Evolutionary conservation across 768 basidiomycete species (phyloP).

Genomic region (Termitomyces sp.): DNA sequence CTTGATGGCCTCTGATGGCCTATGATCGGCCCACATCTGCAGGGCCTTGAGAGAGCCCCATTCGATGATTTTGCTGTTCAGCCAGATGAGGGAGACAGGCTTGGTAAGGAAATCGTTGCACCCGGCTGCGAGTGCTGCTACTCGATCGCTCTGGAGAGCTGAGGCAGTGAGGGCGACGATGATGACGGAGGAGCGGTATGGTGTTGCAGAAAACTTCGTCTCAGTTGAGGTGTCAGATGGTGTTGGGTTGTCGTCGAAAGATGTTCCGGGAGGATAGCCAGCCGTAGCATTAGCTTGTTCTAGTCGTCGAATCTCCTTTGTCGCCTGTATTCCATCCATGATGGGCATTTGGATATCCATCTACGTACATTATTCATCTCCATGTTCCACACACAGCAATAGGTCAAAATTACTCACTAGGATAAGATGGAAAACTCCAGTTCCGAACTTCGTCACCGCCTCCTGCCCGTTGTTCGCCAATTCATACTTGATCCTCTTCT

Average conservation of each 20-base stretch:
- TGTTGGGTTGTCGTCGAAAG: conserved; percentile 44
- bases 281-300: conserved; percentile 66
- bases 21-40: conserved; percentile 87
- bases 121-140: conserved; percentile 94
- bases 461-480: conserved; percentile 93
- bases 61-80: conserved; percentile 97
- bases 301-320: conserved; percentile 87
- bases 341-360: conserved; percentile 99
- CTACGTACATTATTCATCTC: conserved; percentile 34
- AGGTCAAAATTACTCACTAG: conserved; percentile 52
- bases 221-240: conserved; percentile 52
- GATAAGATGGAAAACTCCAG: conserved; percentile 92
- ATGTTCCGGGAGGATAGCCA: conserved; percentile 62
- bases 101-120: conserved; percentile 99
- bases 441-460: conserved; percentile 93
- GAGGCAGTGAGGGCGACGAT: conserved; percentile 99
- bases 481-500: conserved; percentile 93
- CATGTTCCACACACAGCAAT: neutral
- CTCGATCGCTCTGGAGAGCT: conserved; percentile 90
- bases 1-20: conserved; percentile 45
- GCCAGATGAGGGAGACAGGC: conserved; percentile 91
- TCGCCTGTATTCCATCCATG: conserved; percentile 97
- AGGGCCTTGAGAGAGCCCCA: conserved; percentile 97
- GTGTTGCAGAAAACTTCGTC: conserved; percentile 46
- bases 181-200: conserved; percentile 91